A percentile compares a stretch with the other conserved stretches of the same genome.
Evolutionary conservation across 2,329 filamentous ascomycete species (phyloP).

Genomic region (Calonectria naviculata): DNA sequence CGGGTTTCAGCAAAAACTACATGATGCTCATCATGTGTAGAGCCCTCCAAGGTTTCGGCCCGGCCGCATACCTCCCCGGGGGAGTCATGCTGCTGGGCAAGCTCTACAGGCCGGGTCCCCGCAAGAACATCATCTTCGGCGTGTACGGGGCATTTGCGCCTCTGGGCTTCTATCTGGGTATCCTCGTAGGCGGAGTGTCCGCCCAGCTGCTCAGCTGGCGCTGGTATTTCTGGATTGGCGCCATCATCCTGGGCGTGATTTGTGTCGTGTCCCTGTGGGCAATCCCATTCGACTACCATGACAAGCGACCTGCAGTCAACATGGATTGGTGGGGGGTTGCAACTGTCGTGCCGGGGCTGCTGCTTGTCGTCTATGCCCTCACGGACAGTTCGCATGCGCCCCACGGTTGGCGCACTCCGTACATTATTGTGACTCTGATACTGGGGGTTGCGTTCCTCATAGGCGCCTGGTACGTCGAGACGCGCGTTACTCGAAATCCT

Average conservation of each 20-base stretch:
- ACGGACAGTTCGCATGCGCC: slow-evolving; percentile 73
- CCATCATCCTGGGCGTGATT: slow-evolving; percentile 55
- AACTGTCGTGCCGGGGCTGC: slow-evolving; percentile 66
- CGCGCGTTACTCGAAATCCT: slow-evolving; percentile 68
- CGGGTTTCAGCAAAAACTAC: slow-evolving; percentile 75
- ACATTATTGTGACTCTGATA: slow-evolving; percentile 70
- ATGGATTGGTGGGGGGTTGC: slow-evolving; percentile 73
- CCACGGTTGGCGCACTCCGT: slow-evolving; percentile 71
- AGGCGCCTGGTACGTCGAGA: slow-evolving; percentile 71
- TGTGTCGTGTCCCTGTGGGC: slow-evolving; percentile 56
- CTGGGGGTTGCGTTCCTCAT: slow-evolving; percentile 65
- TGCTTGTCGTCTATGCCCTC: slow-evolving; percentile 75
- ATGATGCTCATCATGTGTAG: slow-evolving; percentile 80
- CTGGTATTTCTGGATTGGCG: slow-evolving; percentile 78
- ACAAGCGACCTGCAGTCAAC: slow-evolving; percentile 32
- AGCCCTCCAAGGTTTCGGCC: slow-evolving; percentile 79
- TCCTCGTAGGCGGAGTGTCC: slow-evolving; percentile 73
- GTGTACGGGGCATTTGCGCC: slow-evolving; percentile 69
- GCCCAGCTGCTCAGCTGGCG: slow-evolving; percentile 71
- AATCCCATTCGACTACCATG: slow-evolving; percentile 48
- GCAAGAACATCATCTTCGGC: slow-evolving; percentile 75
- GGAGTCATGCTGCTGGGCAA: slow-evolving; percentile 77
- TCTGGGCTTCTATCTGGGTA: slow-evolving; percentile 71
- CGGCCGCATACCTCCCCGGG: slow-evolving; percentile 78
- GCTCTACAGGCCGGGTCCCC: slow-evolving; percentile 75